Percentiles rank a stretch among this genome's conserved stretches.
phyloP scores from a whole-genome alignment of 495 filamentous ascomycete genomes.

The Tuber microsphaerosporum region DNA sequence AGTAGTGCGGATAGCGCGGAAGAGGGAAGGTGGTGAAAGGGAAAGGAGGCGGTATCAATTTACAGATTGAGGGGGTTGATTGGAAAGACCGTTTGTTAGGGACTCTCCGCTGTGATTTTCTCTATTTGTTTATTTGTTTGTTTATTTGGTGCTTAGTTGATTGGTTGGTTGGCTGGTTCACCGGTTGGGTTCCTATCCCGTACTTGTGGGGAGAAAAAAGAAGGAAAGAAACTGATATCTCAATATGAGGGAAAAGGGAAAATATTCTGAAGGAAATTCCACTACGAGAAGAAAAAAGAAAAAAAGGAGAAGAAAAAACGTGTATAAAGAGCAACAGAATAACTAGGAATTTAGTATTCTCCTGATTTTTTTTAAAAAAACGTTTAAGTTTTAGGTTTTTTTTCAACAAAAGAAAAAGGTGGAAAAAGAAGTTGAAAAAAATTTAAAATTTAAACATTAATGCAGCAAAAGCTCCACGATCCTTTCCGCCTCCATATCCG shows the following conservation, averaged over 20 bases:
- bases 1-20: background rate
- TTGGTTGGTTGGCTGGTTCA: no score
- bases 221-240: background rate
- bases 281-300: background rate
- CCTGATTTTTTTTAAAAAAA: no score
- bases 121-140: background rate
- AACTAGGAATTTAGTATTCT: background rate
- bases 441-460: constrained; percentile 11
- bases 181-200: background rate
- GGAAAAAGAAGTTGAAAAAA: background rate
- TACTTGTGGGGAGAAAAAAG: background rate
- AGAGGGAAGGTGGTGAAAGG: background rate
- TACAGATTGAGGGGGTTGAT: background rate
- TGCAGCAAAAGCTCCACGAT: constrained; percentile 34
- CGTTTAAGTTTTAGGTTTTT: background rate
- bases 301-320: background rate
- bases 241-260: background rate
- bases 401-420: constrained; percentile 2
- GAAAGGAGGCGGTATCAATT: background rate
- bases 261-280: background rate
- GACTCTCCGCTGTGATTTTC: background rate
- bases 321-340: background rate
- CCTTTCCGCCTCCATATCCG: constrained; percentile 33
- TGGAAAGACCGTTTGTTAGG: background rate
- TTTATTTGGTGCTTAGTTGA: no score